Evolutionary conservation across 805 yeast species (phyloP), one percentile per base, ranked within the genome.

Genomic region (Candida hispaniensis): DNA sequence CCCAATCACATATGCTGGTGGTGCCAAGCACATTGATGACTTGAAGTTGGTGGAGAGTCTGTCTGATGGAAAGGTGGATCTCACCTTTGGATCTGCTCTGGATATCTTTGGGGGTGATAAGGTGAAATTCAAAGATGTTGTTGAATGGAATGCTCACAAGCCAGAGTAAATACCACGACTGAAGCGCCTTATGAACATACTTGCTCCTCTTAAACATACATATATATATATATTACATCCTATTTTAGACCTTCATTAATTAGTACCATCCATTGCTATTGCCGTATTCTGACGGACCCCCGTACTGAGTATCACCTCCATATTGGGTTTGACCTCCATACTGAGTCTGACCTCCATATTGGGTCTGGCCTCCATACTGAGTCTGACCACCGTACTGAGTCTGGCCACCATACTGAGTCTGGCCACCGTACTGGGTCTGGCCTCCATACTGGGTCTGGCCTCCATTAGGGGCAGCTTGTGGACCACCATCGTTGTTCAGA

Each of bases 1-100:
- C 2, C 85, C 79, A 19, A 73, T 82, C 4, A 94, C 88, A 2
- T 91, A 91, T 55, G 99, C 98, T 18, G 99, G 99, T 9, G 99
- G 99, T 3, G 98, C 96, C 15, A 76, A 73, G 47, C 68, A 70
- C 52, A 51, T 80, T 0, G 54, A 58, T 0, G 99, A 91, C 52
- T 64, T 91, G 43, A 63, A 59, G 4, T 59, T 66, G 15, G 97
- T 91, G 2, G 55, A 73, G 7, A 42, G 54, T 26, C 59, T 91
- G 49, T 82, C 95, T 51, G 49, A 58, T 2, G 94, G 94, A 3
- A 77, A 69, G 48, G 94, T 91, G 9, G 97, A 91, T 52, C 63
- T 91, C 52, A 91, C 98, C 0, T 86, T 61, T 50, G 99, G 99
- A 2, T 79, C 93, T 52, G 79, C 96, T 0, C 59, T 91, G 36